Evolutionary conservation across 1,139 yeast genomes (phyloP).

Genomic region (Candida frijolesensis): DNA sequence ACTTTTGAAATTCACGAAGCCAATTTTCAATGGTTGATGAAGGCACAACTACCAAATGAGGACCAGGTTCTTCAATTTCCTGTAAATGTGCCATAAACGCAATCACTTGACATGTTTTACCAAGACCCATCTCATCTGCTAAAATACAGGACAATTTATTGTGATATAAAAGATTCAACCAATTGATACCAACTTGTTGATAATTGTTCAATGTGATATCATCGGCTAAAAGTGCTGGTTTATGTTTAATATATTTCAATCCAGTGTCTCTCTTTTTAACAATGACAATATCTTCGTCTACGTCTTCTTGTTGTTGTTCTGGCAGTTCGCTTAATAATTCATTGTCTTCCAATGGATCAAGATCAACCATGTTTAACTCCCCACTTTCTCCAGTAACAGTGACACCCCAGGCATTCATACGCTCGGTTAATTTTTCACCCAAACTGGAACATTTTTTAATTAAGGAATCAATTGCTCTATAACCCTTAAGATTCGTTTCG

Average conservation of each 20-base stretch:
- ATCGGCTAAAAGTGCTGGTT: slow-evolving; percentile 66
- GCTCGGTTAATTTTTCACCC: slow-evolving; percentile 69
- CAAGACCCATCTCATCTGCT: slow-evolving; percentile 98
- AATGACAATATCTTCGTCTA: slow-evolving; percentile 36
- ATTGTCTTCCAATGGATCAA: slow-evolving; percentile 33
- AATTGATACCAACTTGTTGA: slow-evolving; percentile 94
- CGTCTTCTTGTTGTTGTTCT: slow-evolving; percentile 34
- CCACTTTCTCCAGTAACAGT: slow-evolving; percentile 69
- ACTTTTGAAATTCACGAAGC: slow-evolving; percentile 90
- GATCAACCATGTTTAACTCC: slow-evolving; percentile 54
- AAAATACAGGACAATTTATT: slow-evolving; percentile 84
- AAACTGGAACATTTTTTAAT: slow-evolving; percentile 81
- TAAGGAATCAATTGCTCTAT: slow-evolving; percentile 89
- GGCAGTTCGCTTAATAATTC: slow-evolving; percentile 26
- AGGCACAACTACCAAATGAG: slow-evolving; percentile 92
- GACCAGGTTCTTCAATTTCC: slow-evolving; percentile 89
- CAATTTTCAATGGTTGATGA: slow-evolving; percentile 96
- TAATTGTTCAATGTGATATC: slow-evolving; percentile 77
- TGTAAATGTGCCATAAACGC: slow-evolving; percentile 87
- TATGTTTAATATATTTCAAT: slow-evolving; percentile 59
- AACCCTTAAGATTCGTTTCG: slow-evolving; percentile 74
- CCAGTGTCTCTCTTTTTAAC: slow-evolving; percentile 24
- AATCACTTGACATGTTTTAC: slow-evolving; percentile 95
- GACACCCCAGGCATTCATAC: slow-evolving; percentile 88
- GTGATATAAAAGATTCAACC: slow-evolving; percentile 81